Conservation (phyloP, 352 stramenopile genomes). For the Globisporangium spinosum region DNA sequence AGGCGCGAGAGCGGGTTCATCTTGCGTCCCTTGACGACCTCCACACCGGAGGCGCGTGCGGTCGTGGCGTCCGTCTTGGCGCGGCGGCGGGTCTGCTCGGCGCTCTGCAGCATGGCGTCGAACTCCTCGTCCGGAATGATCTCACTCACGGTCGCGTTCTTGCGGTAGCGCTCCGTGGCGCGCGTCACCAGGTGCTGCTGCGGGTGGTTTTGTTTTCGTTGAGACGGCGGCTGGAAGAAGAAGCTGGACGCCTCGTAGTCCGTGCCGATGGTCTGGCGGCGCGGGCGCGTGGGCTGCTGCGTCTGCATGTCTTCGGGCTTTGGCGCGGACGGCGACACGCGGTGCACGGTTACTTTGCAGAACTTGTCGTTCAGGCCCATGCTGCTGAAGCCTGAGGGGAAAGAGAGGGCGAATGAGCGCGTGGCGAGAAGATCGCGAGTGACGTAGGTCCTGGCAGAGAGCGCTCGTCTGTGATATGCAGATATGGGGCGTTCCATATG, state of each 20-base stretch:
- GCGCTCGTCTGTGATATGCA: neutral
- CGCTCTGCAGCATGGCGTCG: conserved; percentile 34
- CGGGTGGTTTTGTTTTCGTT: neutral
- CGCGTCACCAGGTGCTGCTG: neutral
- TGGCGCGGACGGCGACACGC: conserved; percentile 14
- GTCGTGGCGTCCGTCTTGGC: conserved; percentile 42
- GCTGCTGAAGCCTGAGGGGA: neutral
- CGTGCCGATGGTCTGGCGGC: conserved; percentile 36
- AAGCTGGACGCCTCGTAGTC: conserved; percentile 19
- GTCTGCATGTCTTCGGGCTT: conserved; percentile 21
- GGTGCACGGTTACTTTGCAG: conserved; percentile 58
- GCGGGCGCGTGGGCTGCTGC: conserved; percentile 20
- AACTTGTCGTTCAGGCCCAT: conserved; percentile 45
- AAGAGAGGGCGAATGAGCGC: neutral
- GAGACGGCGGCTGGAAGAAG: conserved; percentile 9
- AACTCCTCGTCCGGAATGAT: conserved; percentile 29
- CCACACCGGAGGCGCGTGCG: conserved; percentile 15
- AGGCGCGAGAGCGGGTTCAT: conserved; percentile 49
- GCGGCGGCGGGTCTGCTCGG: conserved; percentile 36
- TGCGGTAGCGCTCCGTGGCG: conserved; percentile 17
- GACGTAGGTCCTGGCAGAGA: neutral
- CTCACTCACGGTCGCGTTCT: conserved; percentile 13
- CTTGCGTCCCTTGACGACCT: conserved; percentile 26
- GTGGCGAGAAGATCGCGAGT: neutral
- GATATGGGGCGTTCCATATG: neutral